Base-by-base conservation (phyloP, 495 filamentous ascomycete species). In the Cudoniella acicularis region DNA sequence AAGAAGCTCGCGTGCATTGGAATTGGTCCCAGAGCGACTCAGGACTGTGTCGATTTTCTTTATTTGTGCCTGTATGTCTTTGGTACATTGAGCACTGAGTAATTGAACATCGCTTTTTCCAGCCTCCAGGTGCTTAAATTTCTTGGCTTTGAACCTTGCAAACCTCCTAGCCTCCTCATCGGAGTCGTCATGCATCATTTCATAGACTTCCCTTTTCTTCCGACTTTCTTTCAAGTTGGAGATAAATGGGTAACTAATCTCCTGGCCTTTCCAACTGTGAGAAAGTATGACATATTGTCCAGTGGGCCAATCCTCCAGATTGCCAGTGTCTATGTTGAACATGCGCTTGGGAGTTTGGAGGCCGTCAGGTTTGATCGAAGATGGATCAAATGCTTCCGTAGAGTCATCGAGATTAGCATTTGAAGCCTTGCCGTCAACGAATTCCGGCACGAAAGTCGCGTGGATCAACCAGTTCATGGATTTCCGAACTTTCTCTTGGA, bases 271-370 rank as follows among this genome's bases (percentile, higher is more conserved):
- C 75, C 76, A 79, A 47, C 75, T 70, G 52, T 79, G 76, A 1
- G 75, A 77, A 4, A 79, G 64, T 58, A 79, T 77, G 23, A 73
- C 75, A 50, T 79, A 79, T 30, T 72, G 66, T 9, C 71, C 72
- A 0, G 65, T 54, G 6, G 66, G 69, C 17, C 59, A 64, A 13
- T 69, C 61, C 8, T 75, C 71, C 45, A 78, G 63, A 45, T 73
- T 73, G 11, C 61, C 67, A 2, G 75, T 78, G n/a, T 72, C 67
- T 24, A 79, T 53, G 56, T 79, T 72, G 57, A 79, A 73, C 75
- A 79, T 78, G 60, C 73, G 70, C 27, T 62, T 52, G 6, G 72
- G 73, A 45, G 66, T 67, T 6, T 54, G 18, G 48, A 70, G 66
- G 3, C 54, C 43, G 42, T 59, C 40, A 46, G 40, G 48, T 46